Evolutionary conservation across 495 filamentous ascomycete species (phyloP), one percentile per base, ranked within the genome.

Genomic region (Tuber melanosporum): DNA sequence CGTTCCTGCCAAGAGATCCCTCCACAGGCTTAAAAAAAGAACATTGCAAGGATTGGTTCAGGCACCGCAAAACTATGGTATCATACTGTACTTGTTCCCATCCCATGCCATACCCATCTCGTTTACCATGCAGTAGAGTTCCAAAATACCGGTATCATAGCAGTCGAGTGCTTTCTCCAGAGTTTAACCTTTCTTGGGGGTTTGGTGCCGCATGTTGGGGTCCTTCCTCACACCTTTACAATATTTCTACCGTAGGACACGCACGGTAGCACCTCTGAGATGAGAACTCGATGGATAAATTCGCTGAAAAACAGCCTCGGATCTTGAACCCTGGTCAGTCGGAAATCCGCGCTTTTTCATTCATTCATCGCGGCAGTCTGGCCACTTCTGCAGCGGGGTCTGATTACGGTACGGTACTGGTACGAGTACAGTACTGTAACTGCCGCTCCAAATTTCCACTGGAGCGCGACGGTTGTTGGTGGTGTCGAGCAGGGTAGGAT

Each of bases 1-100:
- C 57, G 57, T 66, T 14, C 57, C 57, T 32, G 57, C 57, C 57
- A 66, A 66, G 57, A 66, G 57, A 66, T 66, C n/a, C 22, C 57
- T 32, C 1, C 57, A 32, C n/a, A 62, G 32, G n/a, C 4, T 32
- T 62, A 8, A 62, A 62, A 62, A 62, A 32, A 62, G 20, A 66
- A 66, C 15, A 4, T 32, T 32, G 57, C 57, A 66, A 32, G 57
- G 57, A 32, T 66, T 14, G 26, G 57, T 12, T 66, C n/a, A 66
- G 57, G 57, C n/a, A 32, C 57, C 57, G 26, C 10, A 57, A 22
- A 22, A 49, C 7, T 46, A 46, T 14, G 39, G 39, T 41, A 41
- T 41, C 45, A 17, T 46, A 46, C 45, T 0, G 45, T 14, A 39
- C 39, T 41, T 41, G 39, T 41, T 41, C 14, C 57, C 57, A 66